phyloP scores from a whole-genome alignment of 1,284 basidiomycete genomes.

The Puccinia novopanici region DNA sequence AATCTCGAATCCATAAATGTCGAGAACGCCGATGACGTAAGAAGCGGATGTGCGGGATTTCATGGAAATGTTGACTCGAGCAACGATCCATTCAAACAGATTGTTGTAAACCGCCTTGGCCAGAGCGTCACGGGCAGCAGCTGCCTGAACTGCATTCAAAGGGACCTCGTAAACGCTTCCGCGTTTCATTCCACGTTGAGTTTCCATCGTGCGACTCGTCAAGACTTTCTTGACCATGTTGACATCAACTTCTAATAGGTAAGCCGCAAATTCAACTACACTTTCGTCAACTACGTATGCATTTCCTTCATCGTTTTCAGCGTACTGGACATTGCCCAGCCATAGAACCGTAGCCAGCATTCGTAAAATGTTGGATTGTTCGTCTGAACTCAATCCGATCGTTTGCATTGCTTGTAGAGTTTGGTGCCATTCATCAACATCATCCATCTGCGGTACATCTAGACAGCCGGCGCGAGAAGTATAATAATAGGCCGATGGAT shows the following conservation, averaged over 20 bases:
- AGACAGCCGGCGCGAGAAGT: constrained; percentile 89
- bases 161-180: constrained; percentile 93
- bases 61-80: constrained; percentile 93
- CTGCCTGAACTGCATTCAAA: constrained; percentile 87
- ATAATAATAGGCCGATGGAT: constrained; percentile 92
- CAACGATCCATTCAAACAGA: constrained; percentile 99
- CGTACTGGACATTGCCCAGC: constrained; percentile 92
- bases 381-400: constrained; percentile 79
- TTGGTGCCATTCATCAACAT: constrained; percentile 80
- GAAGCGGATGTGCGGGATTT: constrained; percentile 73
- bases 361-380: constrained; percentile 90
- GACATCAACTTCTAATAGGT: constrained; percentile 85
- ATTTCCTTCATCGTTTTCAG: constrained; percentile 86
- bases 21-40: constrained; percentile 94
- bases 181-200: constrained; percentile 74
- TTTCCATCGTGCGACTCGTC: constrained; percentile 85
- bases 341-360: constrained; percentile 91
- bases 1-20: constrained; percentile 71
- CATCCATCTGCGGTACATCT: constrained; percentile 87
- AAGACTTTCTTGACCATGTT: constrained; percentile 80
- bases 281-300: constrained; percentile 75
- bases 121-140: constrained; percentile 83
- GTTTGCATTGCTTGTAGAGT: constrained; percentile 93
- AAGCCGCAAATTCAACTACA: constrained; percentile 93
- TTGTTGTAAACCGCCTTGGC: constrained; percentile 98